Base-by-base conservation (phyloP, 2,329 filamentous ascomycete genomes). In the Botrytis cinerea region DNA sequence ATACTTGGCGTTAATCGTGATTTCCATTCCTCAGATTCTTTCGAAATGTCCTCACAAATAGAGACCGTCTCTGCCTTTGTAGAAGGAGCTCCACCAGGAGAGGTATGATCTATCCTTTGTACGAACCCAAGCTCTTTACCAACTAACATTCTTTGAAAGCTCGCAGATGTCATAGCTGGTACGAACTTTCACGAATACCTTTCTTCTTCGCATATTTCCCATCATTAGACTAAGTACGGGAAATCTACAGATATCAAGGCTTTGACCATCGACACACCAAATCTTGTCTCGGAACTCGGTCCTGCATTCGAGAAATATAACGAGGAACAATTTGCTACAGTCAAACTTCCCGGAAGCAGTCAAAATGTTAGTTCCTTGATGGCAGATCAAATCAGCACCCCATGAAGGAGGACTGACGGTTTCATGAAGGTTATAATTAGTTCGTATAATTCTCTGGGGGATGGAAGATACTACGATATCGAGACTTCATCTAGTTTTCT, bases 221-320 rank as follows among this genome's bases (percentile, higher is more conserved):
- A 70, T 46, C 40, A 35, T n/a, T 10, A 32, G 35, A 70, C 51
- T 70, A 32, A 59, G 57, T 72, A 38, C 18, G 18, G 46, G 28
- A 9, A 32, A 61, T 59, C 67, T 74, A 75, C 83, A 97, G 96
- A 97, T 82, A 97, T 99, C 86, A 97, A 97, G 83, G 87, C 90
- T 69, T 87, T 99, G 61, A 94, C 94, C 28, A 85, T 89, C 75
- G 89, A 92, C 78, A 89, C 90, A 60, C 88, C 90, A 54, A 85
- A 87, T 72, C 85, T 96, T 75, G 84, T 95, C 72, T 85, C 89
- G 74, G 90, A 92, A 76, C 91, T 98, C 71, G 88, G 87, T 10
- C 93, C 94, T 0, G 94, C 96, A 0, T 97, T 97, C 82, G 87
- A 95, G 84, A 94, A 92, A 83, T 98, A 99, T 88, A 98, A 98